A percentile compares a stretch with the other conserved stretches of the same genome.
Conservation (phyloP, 768 basidiomycete genomes). For the Polyporus arcularius region DNA sequence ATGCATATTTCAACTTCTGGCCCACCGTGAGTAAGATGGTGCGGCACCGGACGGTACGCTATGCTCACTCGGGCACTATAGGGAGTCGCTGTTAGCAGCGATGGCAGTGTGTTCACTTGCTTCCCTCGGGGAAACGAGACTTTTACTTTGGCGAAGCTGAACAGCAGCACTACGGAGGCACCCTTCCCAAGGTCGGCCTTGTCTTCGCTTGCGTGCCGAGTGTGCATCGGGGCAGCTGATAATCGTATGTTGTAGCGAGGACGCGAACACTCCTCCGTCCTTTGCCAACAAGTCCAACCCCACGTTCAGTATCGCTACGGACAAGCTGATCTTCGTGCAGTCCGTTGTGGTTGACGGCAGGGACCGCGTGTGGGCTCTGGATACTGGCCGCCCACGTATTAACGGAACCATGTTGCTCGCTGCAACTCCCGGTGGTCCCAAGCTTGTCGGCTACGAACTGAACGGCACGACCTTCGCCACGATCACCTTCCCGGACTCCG, state of each 20-base stretch:
- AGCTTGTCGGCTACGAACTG: conserved; percentile 23
- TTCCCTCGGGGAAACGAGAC: conserved; percentile 23
- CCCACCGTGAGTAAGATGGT: conserved; percentile 13
- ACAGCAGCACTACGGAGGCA: conserved; percentile 17
- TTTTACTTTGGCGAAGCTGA: conserved; percentile 15
- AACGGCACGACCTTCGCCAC: conserved; percentile 5
- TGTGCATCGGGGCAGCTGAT: too few relatives aligned
- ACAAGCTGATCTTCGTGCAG: conserved; percentile 25
- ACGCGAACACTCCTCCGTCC: conserved; percentile 23
- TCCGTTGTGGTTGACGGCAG: conserved; percentile 26
- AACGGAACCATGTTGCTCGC: conserved; percentile 20
- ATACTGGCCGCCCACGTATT: conserved; percentile 26
- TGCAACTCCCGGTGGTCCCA: conserved; percentile 20
- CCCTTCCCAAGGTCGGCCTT: conserved; percentile 17
- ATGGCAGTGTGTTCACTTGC: conserved; percentile 20
- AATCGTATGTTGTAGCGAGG: conserved; percentile 1
- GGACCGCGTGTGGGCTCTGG: conserved; percentile 28
- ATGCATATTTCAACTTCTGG: conserved; percentile 23
- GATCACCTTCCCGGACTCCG: conserved; percentile 21
- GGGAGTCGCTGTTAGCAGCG: conserved; percentile 21
- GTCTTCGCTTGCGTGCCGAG: too few relatives aligned
- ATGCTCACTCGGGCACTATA: not conserved
- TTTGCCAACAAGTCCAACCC: conserved; percentile 23
- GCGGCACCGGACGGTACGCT: too few relatives aligned
- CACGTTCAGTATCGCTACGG: conserved; percentile 17